These are phyloP conservation scores for Immersiella caudata DNA, from an alignment of 495 filamentous ascomycete genomes.

Conservation along the genomic window DNA sequence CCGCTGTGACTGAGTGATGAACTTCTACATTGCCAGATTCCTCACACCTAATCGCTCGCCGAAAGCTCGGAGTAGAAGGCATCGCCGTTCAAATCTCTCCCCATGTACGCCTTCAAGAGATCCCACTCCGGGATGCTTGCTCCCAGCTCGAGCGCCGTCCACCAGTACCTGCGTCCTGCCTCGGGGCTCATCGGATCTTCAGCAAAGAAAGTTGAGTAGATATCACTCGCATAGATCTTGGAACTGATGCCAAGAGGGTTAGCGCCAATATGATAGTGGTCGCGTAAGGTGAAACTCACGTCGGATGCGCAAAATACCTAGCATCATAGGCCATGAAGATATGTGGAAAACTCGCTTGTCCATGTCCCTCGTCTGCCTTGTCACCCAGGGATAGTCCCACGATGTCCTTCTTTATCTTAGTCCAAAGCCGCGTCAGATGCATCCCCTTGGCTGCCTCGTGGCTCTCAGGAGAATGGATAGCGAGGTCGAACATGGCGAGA, in stretches of 20 bases:
- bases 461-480: neutral
- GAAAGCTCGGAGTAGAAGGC: no score
- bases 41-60: no score
- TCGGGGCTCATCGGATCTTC: neutral
- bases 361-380: neutral
- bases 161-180: neutral
- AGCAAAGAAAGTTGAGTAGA: neutral
- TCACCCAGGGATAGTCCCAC: neutral
- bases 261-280: no score
- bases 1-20: no score
- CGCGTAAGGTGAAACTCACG: no score
- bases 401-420: neutral
- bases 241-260: no score
- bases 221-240: neutral
- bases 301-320: no score
- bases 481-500: neutral
- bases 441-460: neutral
- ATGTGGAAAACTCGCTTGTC: no score
- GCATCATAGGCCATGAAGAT: no score
- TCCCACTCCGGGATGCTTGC: neutral
- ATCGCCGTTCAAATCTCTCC: neutral
- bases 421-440: neutral
- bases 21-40: no score
- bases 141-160: neutral
- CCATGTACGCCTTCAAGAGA: neutral